These are phyloP conservation scores for Schoenoplectus tabernaemontani DNA, from an alignment of 202 grass and related monocot species.

Conservation along the genomic window DNA sequence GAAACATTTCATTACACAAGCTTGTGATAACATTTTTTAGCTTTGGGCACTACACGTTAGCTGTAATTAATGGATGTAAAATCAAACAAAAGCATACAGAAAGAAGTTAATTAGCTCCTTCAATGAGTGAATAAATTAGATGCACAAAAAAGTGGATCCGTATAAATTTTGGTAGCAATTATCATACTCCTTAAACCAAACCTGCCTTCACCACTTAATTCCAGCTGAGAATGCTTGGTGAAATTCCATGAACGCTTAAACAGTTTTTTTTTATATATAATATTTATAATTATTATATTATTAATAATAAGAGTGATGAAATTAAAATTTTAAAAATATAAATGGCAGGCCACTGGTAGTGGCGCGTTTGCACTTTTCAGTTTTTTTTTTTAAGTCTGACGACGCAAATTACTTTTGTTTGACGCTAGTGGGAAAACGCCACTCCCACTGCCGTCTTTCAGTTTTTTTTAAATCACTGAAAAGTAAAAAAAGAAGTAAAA, in stretches of 20 bases:
- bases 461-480: too few relatives aligned
- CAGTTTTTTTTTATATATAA: too few relatives aligned
- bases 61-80: background rate
- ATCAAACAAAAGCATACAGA: background rate
- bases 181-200: background rate
- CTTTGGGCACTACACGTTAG: background rate
- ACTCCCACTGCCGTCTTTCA: too few relatives aligned
- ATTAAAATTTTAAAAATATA: too few relatives aligned
- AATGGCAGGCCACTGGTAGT: too few relatives aligned
- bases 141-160: background rate
- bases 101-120: background rate
- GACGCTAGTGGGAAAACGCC: too few relatives aligned
- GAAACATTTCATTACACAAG: background rate
- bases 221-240: conserved; percentile 8
- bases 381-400: too few relatives aligned
- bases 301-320: too few relatives aligned
- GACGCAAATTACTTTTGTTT: too few relatives aligned
- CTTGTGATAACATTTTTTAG: background rate
- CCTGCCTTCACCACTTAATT: background rate
- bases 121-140: background rate
- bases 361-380: too few relatives aligned
- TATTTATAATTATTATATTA: too few relatives aligned
- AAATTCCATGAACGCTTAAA: conserved; percentile 11
- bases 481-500: too few relatives aligned
- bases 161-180: background rate